Evolutionary conservation across 768 basidiomycete genomes (phyloP), one percentile per base, ranked within the genome.

Genomic region (Leccinum incarnatum): DNA sequence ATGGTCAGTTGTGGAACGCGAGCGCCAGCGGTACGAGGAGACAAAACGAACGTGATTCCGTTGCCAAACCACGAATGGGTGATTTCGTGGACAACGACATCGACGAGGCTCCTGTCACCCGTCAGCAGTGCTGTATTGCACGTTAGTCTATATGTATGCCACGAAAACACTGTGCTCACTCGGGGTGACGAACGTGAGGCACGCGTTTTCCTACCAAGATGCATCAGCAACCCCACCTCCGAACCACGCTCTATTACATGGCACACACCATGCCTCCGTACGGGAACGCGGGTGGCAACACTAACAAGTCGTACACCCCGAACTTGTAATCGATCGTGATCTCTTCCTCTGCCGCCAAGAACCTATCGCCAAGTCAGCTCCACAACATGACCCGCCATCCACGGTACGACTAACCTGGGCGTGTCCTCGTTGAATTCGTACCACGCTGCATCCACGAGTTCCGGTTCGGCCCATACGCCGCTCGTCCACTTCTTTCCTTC

Each of bases 391-490:
- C 36, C 30, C 15, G n/a, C 14, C 19, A 12, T 17, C 34, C 5
- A 23, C 12, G 14, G 29, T n/a, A 25, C 9, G 46, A 61, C 62
- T 12, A 42, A 92, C 89, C 80, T 84, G 9, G 85, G 82, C 0
- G 92, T 89, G 67, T 96, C 93, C 67, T 89, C 85, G 57, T 84
- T 85, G 68, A 98, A 98, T 72, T 98, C 95, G 87, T 88, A 91
- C 68, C 85, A 89, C 0, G 88, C 83, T 2, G 80, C 80, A 1
- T 94, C 90, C 58, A 95, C 82, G 36, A 87, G 73, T 64, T 88
- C 86, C 0, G 95, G 93, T 74, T 97, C 93, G 1, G 93, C 85
- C 95, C 94, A 98, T 2, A 93, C 81, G 5, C 95, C 95, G 11
- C 83, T 87, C 23, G 78, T 88, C 91, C 95, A 93, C 32, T 77